These are phyloP conservation scores for Backusella morwellensis DNA, from an alignment of 192 early-diverging fungal species.

Conservation along the genomic window DNA sequence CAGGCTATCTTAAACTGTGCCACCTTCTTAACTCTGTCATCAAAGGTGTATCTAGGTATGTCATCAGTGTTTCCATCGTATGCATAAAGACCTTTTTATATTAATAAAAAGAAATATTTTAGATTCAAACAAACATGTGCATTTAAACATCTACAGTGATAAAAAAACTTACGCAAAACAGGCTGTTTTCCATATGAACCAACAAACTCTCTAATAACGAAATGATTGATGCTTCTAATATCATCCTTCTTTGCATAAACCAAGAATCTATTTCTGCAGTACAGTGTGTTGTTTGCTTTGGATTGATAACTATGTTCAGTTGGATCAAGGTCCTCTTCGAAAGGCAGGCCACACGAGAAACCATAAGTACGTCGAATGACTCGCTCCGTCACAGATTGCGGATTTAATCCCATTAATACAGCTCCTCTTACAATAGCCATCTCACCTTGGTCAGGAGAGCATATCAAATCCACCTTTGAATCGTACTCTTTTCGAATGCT, in stretches of 20 bases:
- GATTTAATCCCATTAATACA: constrained; percentile 44
- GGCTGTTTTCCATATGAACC: not conserved
- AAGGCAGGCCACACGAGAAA: constrained; percentile 42
- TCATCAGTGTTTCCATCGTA: not conserved
- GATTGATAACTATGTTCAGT: not conserved
- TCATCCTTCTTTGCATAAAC: constrained; percentile 26
- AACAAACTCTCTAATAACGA: constrained; percentile 15
- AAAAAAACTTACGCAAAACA: not conserved
- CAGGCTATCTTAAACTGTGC: not conserved
- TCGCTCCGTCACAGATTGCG: constrained; percentile 36
- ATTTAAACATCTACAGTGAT: not conserved
- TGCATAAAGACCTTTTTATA: not conserved
- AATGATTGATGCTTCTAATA: constrained; percentile 42
- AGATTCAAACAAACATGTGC: not conserved
- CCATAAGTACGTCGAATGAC: constrained; percentile 45
- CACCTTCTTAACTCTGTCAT: not conserved
- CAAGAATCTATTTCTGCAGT: constrained; percentile 34
- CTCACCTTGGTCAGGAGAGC: constrained; percentile 38
- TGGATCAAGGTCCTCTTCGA: constrained; percentile 15
- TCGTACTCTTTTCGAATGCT: constrained; percentile 37
- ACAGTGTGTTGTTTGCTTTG: constrained; percentile 12
- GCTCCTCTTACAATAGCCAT: constrained; percentile 53
- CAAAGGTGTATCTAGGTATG: not conserved
- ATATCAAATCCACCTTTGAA: constrained; percentile 31
- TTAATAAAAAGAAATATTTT: not conserved